A percentile compares a stretch with the other conserved stretches of the same genome.
Evolutionary conservation across 192 early-diverging fungal species (phyloP).

Genomic region (Podila epicladia): DNA sequence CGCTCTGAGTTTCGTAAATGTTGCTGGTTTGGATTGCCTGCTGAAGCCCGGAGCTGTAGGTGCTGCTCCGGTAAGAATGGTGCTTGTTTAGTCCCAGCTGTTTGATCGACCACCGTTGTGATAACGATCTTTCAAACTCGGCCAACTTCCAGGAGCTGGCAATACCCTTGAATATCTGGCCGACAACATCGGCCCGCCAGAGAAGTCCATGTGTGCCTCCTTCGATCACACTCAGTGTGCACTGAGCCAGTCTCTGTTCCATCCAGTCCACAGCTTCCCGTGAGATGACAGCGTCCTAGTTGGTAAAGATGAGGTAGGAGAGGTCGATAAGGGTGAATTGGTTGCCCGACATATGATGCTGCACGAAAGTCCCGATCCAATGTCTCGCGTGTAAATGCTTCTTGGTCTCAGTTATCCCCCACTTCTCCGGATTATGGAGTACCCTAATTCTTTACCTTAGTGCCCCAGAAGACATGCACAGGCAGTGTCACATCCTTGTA

Average conservation of each 20-base stretch:
- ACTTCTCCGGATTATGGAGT: too few species aligned
- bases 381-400: too few species aligned
- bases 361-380: too few species aligned
- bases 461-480: slow-evolving; percentile 57
- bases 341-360: background rate
- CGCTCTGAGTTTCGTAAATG: slow-evolving; percentile 29
- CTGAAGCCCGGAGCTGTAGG: slow-evolving; percentile 21
- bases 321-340: background rate
- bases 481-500: slow-evolving; percentile 54
- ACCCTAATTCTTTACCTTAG: slow-evolving; percentile 27
- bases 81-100: slow-evolving; percentile 33
- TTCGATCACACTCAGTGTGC: slow-evolving; percentile 51
- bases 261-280: slow-evolving; percentile 54
- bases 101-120: slow-evolving; percentile 51
- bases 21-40: slow-evolving; percentile 47
- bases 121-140: slow-evolving; percentile 44
- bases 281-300: slow-evolving; percentile 50
- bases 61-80: slow-evolving; percentile 25
- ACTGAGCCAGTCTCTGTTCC: slow-evolving; percentile 48
- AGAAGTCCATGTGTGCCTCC: slow-evolving; percentile 52
- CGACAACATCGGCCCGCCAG: slow-evolving; percentile 52
- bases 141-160: slow-evolving; percentile 49
- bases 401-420: too few species aligned
- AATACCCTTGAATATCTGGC: slow-evolving; percentile 53
- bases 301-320: background rate